phyloP scores from a whole-genome alignment of 1,139 yeast species.

The Sugiyamaella sp. region DNA sequence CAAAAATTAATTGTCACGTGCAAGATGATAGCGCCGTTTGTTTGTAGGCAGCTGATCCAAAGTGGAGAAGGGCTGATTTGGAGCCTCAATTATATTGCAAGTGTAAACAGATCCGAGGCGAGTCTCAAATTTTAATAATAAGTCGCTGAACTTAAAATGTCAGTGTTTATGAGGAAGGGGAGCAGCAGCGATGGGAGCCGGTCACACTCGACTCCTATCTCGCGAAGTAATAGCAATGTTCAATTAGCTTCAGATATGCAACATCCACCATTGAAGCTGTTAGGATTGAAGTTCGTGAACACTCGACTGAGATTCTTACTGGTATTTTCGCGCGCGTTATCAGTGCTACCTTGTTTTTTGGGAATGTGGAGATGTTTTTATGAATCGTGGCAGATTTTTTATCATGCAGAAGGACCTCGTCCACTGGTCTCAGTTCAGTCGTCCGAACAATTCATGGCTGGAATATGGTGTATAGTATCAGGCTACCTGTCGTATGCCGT shows the following conservation, averaged over 20 bases:
- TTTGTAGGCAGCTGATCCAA: not conserved
- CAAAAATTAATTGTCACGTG: conserved; percentile 7
- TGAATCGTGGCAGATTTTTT: conserved; percentile 45
- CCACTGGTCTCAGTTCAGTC: conserved; percentile 40
- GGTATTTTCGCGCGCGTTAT: conserved; percentile 47
- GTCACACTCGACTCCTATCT: conserved; percentile 26
- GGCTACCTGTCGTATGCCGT: conserved; percentile 83
- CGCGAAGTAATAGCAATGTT: conserved; percentile 25
- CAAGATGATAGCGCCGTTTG: not conserved
- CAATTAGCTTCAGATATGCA: conserved; percentile 24
- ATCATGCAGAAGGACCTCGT: conserved; percentile 30
- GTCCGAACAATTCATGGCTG: conserved; percentile 46
- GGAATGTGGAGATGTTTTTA: conserved; percentile 61
- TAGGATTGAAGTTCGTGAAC: conserved; percentile 68
- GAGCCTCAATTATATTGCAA: not conserved
- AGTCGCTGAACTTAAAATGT: not conserved
- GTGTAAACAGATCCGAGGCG: not conserved
- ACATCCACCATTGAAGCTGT: conserved; percentile 48
- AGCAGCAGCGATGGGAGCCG: conserved; percentile 7
- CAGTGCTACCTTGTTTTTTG: conserved; percentile 63
- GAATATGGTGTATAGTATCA: conserved; percentile 66
- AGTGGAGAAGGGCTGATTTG: conserved; percentile 8
- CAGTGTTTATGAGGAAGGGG: conserved; percentile 13
- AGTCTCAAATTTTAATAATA: not conserved
- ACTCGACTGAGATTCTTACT: conserved; percentile 77